Percentiles rank a stretch among this genome's conserved stretches.
These are phyloP conservation scores for Novymonas esmeraldas DNA, from an alignment of 208 protist genomes.

Conservation along the genomic window DNA sequence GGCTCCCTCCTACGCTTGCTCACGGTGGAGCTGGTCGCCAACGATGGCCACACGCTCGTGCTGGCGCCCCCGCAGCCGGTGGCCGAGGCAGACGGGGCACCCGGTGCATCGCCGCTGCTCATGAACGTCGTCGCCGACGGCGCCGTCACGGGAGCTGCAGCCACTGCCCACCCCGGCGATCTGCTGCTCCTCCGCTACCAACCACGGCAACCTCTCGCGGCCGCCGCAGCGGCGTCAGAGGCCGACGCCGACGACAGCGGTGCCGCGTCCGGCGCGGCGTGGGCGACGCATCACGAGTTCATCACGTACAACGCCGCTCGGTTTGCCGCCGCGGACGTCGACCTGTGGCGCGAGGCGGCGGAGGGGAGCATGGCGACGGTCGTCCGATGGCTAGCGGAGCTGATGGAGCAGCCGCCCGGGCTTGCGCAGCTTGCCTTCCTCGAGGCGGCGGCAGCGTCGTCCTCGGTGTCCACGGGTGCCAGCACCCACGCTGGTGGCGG, in stretches of 20 bases:
- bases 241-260: not conserved
- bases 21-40: constrained; percentile 72
- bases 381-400: constrained; percentile 46
- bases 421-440: constrained; percentile 78
- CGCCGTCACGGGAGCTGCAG: not conserved
- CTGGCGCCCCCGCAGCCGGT: constrained; percentile 27
- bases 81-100: not conserved
- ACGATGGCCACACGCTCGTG: constrained; percentile 61
- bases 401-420: constrained; percentile 64
- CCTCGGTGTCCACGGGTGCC: not conserved
- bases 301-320: constrained; percentile 52
- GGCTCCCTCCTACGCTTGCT: constrained; percentile 41
- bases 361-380: constrained; percentile 44
- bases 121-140: constrained; percentile 24
- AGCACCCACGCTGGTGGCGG: too few relatives aligned
- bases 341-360: constrained; percentile 70
- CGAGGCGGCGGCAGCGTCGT: constrained; percentile 26
- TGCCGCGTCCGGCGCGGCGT: constrained; percentile 12
- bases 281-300: constrained; percentile 49
- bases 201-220: constrained; percentile 2
- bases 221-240: not conserved
- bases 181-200: constrained; percentile 53
- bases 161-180: constrained; percentile 51
- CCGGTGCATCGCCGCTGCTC: constrained; percentile 15
- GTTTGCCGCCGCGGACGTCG: constrained; percentile 49